A percentile compares a stretch with the other conserved stretches of the same genome.
These are phyloP conservation scores for Plasmodium billcollinsi DNA, from an alignment of 169 alveolate species.

Conservation along the genomic window DNA sequence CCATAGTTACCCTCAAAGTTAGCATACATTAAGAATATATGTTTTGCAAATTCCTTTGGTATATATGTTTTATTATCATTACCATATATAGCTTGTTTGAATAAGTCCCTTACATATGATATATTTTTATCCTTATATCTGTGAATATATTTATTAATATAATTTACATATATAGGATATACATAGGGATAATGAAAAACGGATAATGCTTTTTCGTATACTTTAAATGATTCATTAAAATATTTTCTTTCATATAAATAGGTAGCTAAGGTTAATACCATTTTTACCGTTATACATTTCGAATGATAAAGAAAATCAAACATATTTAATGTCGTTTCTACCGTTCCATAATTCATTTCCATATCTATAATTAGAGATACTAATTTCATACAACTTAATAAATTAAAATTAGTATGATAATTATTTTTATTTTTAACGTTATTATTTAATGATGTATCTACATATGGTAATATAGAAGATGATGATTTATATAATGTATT, in stretches of 20 bases:
- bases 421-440: neutral
- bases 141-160: conserved; percentile 85
- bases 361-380: conserved; percentile 43
- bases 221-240: conserved; percentile 89
- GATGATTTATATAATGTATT: neutral
- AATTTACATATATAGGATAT: conserved; percentile 89
- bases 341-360: conserved; percentile 72
- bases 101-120: conserved; percentile 92
- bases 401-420: conserved; percentile 4
- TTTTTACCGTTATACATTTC: conserved; percentile 84
- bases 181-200: conserved; percentile 90
- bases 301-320: conserved; percentile 78
- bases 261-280: conserved; percentile 83
- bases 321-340: conserved; percentile 35
- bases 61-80: conserved; percentile 41
- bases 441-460: neutral
- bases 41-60: conserved; percentile 85
- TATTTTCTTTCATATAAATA: conserved; percentile 83
- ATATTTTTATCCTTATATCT: conserved; percentile 87
- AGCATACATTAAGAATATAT: conserved; percentile 90
- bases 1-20: conserved; percentile 92
- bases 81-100: conserved; percentile 83
- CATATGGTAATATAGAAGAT: neutral
- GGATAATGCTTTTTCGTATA: conserved; percentile 89
- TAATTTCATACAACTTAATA: conserved; percentile 39